Base-by-base conservation (phyloP, 129 eudicot genomes). In the Sambucus nigra region DNA sequence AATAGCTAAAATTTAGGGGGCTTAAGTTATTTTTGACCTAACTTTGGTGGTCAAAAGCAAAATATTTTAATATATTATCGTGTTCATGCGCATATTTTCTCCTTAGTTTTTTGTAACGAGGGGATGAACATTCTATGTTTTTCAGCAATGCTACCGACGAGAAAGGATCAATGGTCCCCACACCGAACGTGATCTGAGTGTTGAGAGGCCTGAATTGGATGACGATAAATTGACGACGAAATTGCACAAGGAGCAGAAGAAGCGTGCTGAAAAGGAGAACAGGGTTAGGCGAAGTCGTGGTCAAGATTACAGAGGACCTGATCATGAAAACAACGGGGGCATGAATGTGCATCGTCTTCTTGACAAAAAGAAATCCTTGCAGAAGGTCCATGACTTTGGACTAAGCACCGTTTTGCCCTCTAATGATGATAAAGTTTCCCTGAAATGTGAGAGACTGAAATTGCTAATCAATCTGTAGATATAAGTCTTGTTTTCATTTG, bases 331-430 rank as follows among this genome's bases (percentile, higher is more conserved):
- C 48, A 81, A 67, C 44, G 81, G 78, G 69, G 84, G 79, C 54
- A 45, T 56, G 27, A 63, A 50, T 53, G 42, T 62, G 63, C 80
- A 70, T 53, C 87, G 74, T 26, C 69, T 53, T 63, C 19, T 71
- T 41, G 89, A 77, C 13, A 89, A 78, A 72, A 70, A 75, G 50
- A 89, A 85, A 67, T 71, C 86, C 66, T 72, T 88, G 41, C 80
- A 93, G 5, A 89, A 84, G 76, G 88, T 66, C 55, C 95, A 78
- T 41, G 89, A 76, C 57, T 83, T 80, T 69, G 89, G 81, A 51
- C 80, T 80, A 12, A 64, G 59, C 47, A 64, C 82, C n/a, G 68
- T 53, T 67, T 73, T 70, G 39, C 71, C 76, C 29, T 75, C 94
- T 14, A 62, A 52, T 67, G 93, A 88, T 53, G 94, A 84, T 54